These are phyloP conservation scores for Phlegmacium glaucopus DNA, from an alignment of 768 basidiomycete species.

Conservation along the genomic window DNA sequence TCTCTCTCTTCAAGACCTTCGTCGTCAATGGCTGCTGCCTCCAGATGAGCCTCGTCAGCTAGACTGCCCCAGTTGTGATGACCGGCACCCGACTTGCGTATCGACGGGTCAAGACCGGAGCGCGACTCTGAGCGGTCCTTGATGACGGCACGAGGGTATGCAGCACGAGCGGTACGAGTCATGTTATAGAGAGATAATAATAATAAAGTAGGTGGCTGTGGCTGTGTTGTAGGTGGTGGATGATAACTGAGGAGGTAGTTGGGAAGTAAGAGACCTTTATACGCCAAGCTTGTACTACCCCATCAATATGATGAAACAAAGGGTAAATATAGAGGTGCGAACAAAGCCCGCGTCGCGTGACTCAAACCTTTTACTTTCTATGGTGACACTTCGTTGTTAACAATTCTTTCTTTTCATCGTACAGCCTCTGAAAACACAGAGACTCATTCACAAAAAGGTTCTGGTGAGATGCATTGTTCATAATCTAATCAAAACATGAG, in stretches of 20 bases:
- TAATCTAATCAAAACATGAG: background rate
- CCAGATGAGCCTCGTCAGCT: slow-evolving; percentile 58
- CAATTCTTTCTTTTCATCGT: background rate
- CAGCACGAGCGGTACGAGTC: slow-evolving; percentile 78
- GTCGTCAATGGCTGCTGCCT: slow-evolving; percentile 56
- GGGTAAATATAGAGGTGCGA: slow-evolving; percentile 13
- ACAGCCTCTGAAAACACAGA: background rate
- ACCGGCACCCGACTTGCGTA: slow-evolving; percentile 80
- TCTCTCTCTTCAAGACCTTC: slow-evolving; percentile 43
- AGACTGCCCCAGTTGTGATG: slow-evolving; percentile 84
- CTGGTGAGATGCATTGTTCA: background rate
- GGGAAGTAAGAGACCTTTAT: slow-evolving; percentile 20
- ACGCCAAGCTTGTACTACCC: slow-evolving; percentile 11
- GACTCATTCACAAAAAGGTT: background rate
- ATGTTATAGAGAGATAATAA: slow-evolving; percentile 33
- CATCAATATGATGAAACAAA: slow-evolving; percentile 15
- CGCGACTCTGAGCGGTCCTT: slow-evolving; percentile 81
- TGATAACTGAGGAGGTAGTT: slow-evolving; percentile 4
- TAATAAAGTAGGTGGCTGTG: background rate
- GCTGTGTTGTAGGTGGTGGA: slow-evolving; percentile 8
- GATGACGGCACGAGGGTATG: slow-evolving; percentile 65
- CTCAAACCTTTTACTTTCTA: slow-evolving; percentile 16
- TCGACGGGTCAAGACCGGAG: slow-evolving; percentile 66
- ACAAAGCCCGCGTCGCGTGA: slow-evolving; percentile 11
- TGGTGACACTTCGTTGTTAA: background rate